A percentile compares a stretch with the other conserved stretches of the same genome.
These are phyloP conservation scores for Cyberlindnera misumaiensis DNA, from an alignment of 805 yeast species.

Conservation along the genomic window DNA sequence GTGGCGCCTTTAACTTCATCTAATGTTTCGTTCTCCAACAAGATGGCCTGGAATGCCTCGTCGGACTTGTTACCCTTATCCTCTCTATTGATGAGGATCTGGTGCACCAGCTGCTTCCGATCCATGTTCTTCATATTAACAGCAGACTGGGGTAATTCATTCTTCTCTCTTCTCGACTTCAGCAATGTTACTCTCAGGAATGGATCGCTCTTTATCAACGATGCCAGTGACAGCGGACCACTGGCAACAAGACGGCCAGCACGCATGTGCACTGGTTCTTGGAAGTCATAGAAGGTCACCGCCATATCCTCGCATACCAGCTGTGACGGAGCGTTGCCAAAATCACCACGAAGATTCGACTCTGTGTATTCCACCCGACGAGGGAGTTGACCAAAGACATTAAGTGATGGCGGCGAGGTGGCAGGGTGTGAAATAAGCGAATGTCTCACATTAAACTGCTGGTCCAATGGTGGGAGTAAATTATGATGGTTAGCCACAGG, in stretches of 20 bases:
- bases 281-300: slow-evolving; percentile 26
- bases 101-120: slow-evolving; percentile 15
- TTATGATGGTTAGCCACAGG: neutral
- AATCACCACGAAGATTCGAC: neutral
- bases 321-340: too few relatives aligned
- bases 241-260: slow-evolving; percentile 27
- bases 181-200: slow-evolving; percentile 21
- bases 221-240: slow-evolving; percentile 26
- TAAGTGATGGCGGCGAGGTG: too few relatives aligned
- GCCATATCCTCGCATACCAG: slow-evolving; percentile 1
- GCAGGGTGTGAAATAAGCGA: neutral
- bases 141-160: slow-evolving; percentile 5
- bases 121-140: slow-evolving; percentile 3
- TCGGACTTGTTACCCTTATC: slow-evolving; percentile 15
- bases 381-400: neutral
- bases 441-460: neutral
- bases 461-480: neutral
- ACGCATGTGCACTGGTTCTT: slow-evolving; percentile 24
- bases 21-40: slow-evolving; percentile 32
- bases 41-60: slow-evolving; percentile 25
- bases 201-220: slow-evolving; percentile 26
- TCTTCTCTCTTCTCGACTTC: slow-evolving; percentile 23
- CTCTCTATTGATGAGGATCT: slow-evolving; percentile 17
- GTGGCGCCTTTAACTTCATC: slow-evolving; percentile 25
- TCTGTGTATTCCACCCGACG: neutral